A percentile compares a stretch with the other conserved stretches of the same genome.
These are phyloP conservation scores for Silene latifolia DNA, from an alignment of 148 eudicot genomes.

Conservation along the genomic window DNA sequence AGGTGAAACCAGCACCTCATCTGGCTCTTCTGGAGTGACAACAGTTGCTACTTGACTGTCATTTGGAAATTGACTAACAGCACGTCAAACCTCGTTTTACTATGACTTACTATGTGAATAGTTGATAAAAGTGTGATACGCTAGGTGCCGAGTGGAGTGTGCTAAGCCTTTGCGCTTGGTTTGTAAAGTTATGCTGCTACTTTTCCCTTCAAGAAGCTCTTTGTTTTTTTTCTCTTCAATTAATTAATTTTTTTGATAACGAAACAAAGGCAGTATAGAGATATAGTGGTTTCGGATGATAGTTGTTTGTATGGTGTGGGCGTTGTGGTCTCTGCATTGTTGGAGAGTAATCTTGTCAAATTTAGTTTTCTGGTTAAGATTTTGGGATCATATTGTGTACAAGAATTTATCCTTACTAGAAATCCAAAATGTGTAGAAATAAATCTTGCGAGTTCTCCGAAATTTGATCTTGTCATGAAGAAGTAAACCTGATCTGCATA, in stretches of 20 bases:
- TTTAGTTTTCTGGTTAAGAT: not conserved
- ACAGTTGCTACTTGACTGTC: constrained; percentile 27
- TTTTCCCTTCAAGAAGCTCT: constrained; percentile 4
- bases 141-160: constrained; percentile 14
- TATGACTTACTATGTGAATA: too few relatives aligned
- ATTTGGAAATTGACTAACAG: not conserved
- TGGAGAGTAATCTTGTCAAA: not conserved
- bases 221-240: not conserved
- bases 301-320: constrained; percentile 3
- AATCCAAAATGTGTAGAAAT: too few relatives aligned
- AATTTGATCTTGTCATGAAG: too few relatives aligned
- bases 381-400: not conserved
- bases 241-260: not conserved
- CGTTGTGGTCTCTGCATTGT: not conserved
- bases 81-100: not conserved
- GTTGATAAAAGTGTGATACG: too few relatives aligned
- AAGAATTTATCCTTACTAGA: too few relatives aligned
- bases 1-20: constrained; percentile 37
- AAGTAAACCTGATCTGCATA: too few relatives aligned
- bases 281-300: not conserved
- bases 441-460: too few relatives aligned
- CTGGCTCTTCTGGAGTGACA: constrained; percentile 30
- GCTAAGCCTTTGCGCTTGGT: constrained; percentile 11
- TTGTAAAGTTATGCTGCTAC: constrained; percentile 20
- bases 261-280: not conserved